phyloP scores from a whole-genome alignment of 495 filamentous ascomycete genomes.

The Lichina pygmaea region DNA sequence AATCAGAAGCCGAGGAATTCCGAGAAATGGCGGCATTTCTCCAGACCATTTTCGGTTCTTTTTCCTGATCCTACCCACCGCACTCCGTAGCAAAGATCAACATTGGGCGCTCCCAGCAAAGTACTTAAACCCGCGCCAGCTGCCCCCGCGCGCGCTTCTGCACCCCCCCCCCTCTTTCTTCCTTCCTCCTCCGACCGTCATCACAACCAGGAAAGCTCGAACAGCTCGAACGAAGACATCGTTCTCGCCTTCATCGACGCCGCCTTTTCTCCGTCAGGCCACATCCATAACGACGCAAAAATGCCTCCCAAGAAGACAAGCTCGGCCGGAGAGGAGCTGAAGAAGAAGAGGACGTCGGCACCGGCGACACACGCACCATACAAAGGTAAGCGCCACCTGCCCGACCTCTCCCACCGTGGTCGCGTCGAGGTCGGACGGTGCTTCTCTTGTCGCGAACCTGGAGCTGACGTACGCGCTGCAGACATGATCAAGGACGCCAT shows the following conservation, averaged over 20 bases:
- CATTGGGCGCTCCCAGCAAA: not conserved
- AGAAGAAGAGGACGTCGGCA: slow-evolving; percentile 17
- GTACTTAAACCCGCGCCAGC: not conserved
- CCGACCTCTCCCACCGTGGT: slow-evolving; percentile 1
- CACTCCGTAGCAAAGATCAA: no score
- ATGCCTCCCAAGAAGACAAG: slow-evolving; percentile 42
- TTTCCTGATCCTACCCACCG: no score
- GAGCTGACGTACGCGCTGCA: slow-evolving; percentile 17
- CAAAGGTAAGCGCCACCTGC: slow-evolving; percentile 16
- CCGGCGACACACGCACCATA: slow-evolving; percentile 25
- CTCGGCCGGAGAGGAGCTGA: slow-evolving; percentile 7
- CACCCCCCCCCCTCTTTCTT: not conserved
- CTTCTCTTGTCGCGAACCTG: slow-evolving; percentile 4
- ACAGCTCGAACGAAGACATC: no score
- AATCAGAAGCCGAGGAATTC: no score
- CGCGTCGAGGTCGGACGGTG: not conserved
- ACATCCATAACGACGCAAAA: slow-evolving; percentile 1
- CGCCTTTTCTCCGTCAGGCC: not conserved
- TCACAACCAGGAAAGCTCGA: not conserved
- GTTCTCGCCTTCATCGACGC: not conserved
- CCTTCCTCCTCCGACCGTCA: not conserved
- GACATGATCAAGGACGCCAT: slow-evolving; percentile 47
- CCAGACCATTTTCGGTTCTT: no score
- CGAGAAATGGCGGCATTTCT: no score
- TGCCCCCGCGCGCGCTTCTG: not conserved